Conservation (phyloP, 2,329 filamentous ascomycete species). For the Colletotrichum sp. region DNA sequence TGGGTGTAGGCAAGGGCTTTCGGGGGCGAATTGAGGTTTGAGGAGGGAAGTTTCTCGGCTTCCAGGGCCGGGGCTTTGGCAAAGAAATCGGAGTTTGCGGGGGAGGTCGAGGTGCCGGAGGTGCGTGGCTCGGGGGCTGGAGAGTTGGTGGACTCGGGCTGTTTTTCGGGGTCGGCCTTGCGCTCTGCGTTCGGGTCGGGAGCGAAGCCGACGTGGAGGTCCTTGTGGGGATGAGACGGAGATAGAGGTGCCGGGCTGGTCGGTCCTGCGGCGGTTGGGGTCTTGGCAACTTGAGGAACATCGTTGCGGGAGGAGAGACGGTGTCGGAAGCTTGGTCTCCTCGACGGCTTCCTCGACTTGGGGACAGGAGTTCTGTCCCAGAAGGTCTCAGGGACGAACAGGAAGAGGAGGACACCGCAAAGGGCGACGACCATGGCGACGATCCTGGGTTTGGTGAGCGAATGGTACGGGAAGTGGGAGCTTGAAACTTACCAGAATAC, state of each 20-base stretch:
- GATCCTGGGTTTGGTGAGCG: constrained; percentile 59
- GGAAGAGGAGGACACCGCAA: constrained; percentile 74
- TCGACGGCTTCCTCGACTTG: constrained; percentile 38
- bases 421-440: constrained; percentile 81
- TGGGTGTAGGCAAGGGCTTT: constrained; percentile 67
- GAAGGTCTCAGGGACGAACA: constrained; percentile 94
- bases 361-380: constrained; percentile 82
- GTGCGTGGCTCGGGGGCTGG: not conserved
- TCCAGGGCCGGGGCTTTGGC: constrained; percentile 40
- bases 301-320: constrained; percentile 46
- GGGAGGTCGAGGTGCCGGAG: constrained; percentile 18
- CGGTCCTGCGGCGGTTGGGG: not conserved
- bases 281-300: not conserved
- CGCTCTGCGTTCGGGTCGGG: not conserved
- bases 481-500: constrained; percentile 73
- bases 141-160: not conserved
- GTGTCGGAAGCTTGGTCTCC: constrained; percentile 51
- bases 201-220: constrained; percentile 38
- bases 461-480: too few species aligned
- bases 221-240: constrained; percentile 26
- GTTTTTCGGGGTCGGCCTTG: not conserved
- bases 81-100: constrained; percentile 25
- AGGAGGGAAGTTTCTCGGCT: constrained; percentile 41
- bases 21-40: constrained; percentile 36
- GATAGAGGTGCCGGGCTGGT: not conserved